A percentile compares a stretch with the other conserved stretches of the same genome.
These are phyloP conservation scores for Phytophthora constricta DNA, from an alignment of 352 stramenopile genomes.

Conservation along the genomic window DNA sequence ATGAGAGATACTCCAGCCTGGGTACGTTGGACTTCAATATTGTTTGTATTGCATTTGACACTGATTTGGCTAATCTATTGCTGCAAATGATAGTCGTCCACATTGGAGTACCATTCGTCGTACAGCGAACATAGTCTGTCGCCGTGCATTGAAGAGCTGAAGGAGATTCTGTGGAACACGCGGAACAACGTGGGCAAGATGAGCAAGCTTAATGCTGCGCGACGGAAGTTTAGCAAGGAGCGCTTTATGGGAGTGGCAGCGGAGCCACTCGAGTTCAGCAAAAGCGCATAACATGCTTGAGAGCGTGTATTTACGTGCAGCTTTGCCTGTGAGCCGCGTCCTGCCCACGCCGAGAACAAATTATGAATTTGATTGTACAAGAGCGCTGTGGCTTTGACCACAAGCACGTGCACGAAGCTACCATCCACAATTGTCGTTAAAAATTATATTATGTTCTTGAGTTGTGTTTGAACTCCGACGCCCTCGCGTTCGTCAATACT, in stretches of 20 bases:
- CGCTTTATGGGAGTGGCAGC: conserved; percentile 78
- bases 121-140: conserved; percentile 70
- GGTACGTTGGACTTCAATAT: conserved; percentile 46
- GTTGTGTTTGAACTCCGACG: no score
- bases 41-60: background rate
- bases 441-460: conserved; percentile 40
- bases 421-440: conserved; percentile 32
- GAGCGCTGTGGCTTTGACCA: conserved; percentile 25
- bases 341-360: conserved; percentile 22
- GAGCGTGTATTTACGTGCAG: conserved; percentile 34
- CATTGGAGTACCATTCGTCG: conserved; percentile 77
- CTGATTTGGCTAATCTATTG: conserved; percentile 15
- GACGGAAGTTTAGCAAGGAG: conserved; percentile 88
- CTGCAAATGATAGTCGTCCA: conserved; percentile 56
- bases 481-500: no score
- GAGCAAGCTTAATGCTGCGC: conserved; percentile 81
- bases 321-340: conserved; percentile 24
- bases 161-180: conserved; percentile 83
- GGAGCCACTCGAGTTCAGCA: conserved; percentile 61
- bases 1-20: conserved; percentile 79
- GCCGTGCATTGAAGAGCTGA: conserved; percentile 76
- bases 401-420: conserved; percentile 19
- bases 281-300: conserved; percentile 34
- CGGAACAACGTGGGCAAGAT: conserved; percentile 71
- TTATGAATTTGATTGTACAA: conserved; percentile 50